Evolutionary conservation across 768 basidiomycete genomes (phyloP).

Genomic region (Naganishia friedmannii): DNA sequence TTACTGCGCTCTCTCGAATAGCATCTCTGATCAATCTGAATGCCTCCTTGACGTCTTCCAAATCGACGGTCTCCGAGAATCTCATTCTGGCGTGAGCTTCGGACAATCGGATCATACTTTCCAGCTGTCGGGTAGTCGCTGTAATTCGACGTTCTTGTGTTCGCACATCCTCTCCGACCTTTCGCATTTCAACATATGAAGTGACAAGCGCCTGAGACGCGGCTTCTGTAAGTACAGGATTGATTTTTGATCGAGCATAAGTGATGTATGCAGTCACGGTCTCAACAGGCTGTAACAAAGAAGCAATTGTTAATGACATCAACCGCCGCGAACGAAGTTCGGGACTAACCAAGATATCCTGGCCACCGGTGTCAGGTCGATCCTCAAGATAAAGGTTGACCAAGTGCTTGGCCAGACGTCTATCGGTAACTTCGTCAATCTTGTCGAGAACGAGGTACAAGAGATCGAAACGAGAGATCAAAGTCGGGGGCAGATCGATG

Average conservation of each 20-base stretch:
- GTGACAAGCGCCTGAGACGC: conserved; percentile 79
- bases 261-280: conserved; percentile 92
- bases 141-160: conserved; percentile 90
- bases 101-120: conserved; percentile 91
- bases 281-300: conserved; percentile 66
- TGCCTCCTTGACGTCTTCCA: conserved; percentile 83
- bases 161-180: conserved; percentile 81
- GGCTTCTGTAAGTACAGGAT: conserved; percentile 79
- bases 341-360: conserved; percentile 71
- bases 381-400: conserved; percentile 94
- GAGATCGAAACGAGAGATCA: conserved; percentile 96
- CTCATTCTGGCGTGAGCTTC: conserved; percentile 98
- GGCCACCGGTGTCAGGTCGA: conserved; percentile 62
- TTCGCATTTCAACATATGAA: conserved; percentile 90
- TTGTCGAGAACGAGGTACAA: conserved; percentile 93
- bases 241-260: conserved; percentile 78
- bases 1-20: conserved; percentile 66
- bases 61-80: conserved; percentile 78
- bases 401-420: conserved; percentile 83
- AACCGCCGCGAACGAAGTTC: background rate
- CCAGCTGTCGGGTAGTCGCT: conserved; percentile 93
- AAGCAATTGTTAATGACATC: background rate
- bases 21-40: conserved; percentile 94
- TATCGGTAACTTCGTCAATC: conserved; percentile 82
- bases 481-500: conserved; percentile 93